These are phyloP conservation scores for Cryphonectria japonica DNA, from an alignment of 2,329 filamentous ascomycete species.

Conservation along the genomic window DNA sequence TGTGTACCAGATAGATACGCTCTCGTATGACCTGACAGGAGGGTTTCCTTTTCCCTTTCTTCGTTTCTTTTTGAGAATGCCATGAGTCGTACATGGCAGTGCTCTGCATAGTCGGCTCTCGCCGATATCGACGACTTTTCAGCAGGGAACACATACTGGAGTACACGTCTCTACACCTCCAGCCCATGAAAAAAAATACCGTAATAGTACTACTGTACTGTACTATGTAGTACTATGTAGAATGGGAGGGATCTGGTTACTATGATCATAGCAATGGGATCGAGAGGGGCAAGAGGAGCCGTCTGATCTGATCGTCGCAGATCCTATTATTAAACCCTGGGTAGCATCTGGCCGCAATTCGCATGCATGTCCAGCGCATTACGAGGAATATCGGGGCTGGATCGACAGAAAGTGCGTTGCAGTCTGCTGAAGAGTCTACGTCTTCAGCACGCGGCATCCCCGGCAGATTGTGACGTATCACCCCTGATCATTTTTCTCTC, in stretches of 20 bases:
- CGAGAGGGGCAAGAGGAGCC: neutral
- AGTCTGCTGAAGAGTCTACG: slow-evolving; percentile 3
- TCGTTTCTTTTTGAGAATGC: neutral
- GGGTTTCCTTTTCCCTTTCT: neutral
- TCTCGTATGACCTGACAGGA: neutral
- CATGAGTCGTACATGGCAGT: neutral
- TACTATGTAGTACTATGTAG: neutral
- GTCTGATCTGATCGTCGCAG: slow-evolving; percentile 8
- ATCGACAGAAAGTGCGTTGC: neutral
- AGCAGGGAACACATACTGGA: too few species aligned
- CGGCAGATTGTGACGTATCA: slow-evolving; percentile 12
- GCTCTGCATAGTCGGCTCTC: neutral
- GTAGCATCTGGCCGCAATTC: neutral
- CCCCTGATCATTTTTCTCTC: neutral
- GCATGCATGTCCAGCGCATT: slow-evolving; percentile 5
- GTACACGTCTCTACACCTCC: too few species aligned
- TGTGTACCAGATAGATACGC: neutral
- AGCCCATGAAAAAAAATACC: neutral
- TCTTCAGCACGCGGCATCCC: slow-evolving; percentile 13
- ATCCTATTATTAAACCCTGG: slow-evolving; percentile 7
- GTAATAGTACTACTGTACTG: neutral
- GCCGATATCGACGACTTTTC: neutral
- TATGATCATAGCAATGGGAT: neutral
- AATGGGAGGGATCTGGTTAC: neutral
- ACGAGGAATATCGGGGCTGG: neutral